Base-by-base conservation (phyloP, 1,284 basidiomycete species). In the Neonothopanus nambi region DNA sequence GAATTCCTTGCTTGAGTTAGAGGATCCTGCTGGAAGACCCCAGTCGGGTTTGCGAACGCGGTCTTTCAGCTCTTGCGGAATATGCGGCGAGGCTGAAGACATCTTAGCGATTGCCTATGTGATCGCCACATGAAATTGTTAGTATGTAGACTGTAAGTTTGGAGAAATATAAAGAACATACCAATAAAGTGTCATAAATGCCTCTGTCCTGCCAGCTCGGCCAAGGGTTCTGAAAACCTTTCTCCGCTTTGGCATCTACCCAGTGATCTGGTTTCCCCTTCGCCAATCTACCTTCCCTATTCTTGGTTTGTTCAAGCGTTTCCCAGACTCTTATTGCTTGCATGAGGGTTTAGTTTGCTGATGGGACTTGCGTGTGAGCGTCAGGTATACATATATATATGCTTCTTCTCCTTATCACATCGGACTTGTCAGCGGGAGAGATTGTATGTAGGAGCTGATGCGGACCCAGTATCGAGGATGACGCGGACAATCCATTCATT, bases 1-100 rank as follows among this genome's bases (percentile, higher is more conserved):
- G 11, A 55, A 56, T n/a, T 57, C 57, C 5, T 52, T 23, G 20
- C 49, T 49, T 70, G 73, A 78, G 2, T 70, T 72, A 3, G 78
- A 76, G 52, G 62, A 70, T 30, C 63, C 30, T 9, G 35, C 20
- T 33, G 45, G 50, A 24, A 52, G 11, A 3, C 30, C 30, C 30
- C 30, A 33, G 13, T 33, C 30, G 8, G 30, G 30, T 33, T 33
- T 33, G 30, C 30, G 30, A 33, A 33, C 30, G 13, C 30, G 30
- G 13, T 8, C 8, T 3, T 3, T 9, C 4, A 39, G 26, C 18
- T 24, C 12, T 8, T 13, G 21, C 7, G 40, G 28, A n/a, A 47
- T 28, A 12, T 18, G 13, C 39, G 51, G 41, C 8, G 23, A 3
- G 6, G 18, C 18, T 13, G 44, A 36, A 15, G 3, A n/a, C 20